Percentiles rank a stretch among this genome's conserved stretches.
Conservation (phyloP, 257 asterid genomes). For the Apocynum venetum region DNA sequence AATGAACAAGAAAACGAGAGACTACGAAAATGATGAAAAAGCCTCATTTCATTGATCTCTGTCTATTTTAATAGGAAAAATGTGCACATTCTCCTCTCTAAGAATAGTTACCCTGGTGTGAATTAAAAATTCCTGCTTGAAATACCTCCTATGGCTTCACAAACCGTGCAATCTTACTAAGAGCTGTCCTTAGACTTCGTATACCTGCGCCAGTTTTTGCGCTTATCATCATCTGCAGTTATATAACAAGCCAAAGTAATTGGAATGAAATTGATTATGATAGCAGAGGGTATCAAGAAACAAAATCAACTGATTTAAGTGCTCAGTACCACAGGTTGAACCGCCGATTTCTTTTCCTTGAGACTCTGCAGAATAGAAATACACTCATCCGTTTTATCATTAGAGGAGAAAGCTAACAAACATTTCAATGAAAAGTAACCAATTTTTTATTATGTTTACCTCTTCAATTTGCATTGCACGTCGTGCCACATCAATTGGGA, state of each 20-base stretch:
- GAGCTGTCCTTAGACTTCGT: slow-evolving; percentile 81
- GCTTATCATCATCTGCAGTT: slow-evolving; percentile 91
- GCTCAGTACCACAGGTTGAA: slow-evolving; percentile 77
- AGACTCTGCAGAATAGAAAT: slow-evolving; percentile 58
- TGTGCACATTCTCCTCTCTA: not conserved
- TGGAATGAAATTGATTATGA: slow-evolving; percentile 8
- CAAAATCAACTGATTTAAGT: slow-evolving; percentile 7
- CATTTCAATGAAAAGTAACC: not conserved
- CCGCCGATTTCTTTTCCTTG: slow-evolving; percentile 69
- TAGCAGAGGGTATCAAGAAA: slow-evolving; percentile 9
- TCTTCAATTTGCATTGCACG: slow-evolving; percentile 98
- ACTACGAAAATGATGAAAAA: not conserved
- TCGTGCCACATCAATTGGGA: slow-evolving; percentile 92
- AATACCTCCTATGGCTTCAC: slow-evolving; percentile 40
- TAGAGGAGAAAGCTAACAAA: not conserved
- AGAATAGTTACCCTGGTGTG: not conserved
- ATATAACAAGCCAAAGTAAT: not conserved
- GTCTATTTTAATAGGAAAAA: not conserved
- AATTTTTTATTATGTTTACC: slow-evolving; percentile 42
- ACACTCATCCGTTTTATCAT: slow-evolving; percentile 14
- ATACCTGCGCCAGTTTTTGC: slow-evolving; percentile 93
- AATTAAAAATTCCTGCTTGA: not conserved
- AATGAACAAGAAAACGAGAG: not conserved
- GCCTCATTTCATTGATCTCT: not conserved
- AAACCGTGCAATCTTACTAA: slow-evolving; percentile 69